These are phyloP conservation scores for Citrus cavaleriei DNA, from an alignment of 345 rosid genomes.

Conservation along the genomic window DNA sequence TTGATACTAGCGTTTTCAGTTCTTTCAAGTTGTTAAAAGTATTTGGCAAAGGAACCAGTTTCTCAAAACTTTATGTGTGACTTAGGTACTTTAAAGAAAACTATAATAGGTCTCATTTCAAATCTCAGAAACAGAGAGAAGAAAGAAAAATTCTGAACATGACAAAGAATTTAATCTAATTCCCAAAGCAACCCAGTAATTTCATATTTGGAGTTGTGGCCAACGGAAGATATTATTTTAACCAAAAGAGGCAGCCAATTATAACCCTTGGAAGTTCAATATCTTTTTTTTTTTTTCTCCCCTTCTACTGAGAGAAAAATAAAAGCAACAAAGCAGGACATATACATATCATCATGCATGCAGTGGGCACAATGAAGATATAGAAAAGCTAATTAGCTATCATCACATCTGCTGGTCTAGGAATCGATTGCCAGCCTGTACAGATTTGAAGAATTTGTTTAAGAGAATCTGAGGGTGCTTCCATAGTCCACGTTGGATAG, in stretches of 20 bases:
- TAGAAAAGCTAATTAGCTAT: conserved; percentile 9
- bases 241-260: too few species aligned
- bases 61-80: too few species aligned
- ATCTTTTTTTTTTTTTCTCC: too few species aligned
- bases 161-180: background rate
- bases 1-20: background rate
- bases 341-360: background rate
- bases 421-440: conserved; percentile 70
- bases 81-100: too few species aligned
- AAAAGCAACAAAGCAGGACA: background rate
- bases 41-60: too few species aligned
- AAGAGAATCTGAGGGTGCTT: conserved; percentile 59
- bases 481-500: conserved; percentile 71
- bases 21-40: background rate
- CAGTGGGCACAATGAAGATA: background rate
- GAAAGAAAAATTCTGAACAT: conserved; percentile 11
- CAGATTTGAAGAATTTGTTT: conserved; percentile 64
- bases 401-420: conserved; percentile 20
- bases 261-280: too few species aligned
- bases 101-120: background rate
- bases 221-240: too few species aligned
- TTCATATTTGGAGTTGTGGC: background rate
- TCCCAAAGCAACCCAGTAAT: background rate
- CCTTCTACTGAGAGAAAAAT: background rate
- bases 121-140: background rate